Percentiles rank a stretch among this genome's conserved stretches.
Conservation (phyloP, 495 filamentous ascomycete species). For the Penicillium alfredii region DNA sequence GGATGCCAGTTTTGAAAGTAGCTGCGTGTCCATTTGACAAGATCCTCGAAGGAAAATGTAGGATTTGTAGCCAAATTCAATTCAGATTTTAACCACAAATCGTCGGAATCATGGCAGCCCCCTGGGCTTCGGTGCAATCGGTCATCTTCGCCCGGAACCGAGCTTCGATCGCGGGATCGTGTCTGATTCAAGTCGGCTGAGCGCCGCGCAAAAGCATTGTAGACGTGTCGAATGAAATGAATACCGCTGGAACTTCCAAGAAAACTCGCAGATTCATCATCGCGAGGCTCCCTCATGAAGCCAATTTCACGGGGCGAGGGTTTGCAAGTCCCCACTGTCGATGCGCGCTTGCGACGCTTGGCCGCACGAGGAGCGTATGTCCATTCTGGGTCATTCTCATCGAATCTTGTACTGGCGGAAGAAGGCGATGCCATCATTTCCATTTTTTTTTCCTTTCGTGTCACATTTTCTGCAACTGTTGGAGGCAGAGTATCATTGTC, state of each 20-base stretch:
- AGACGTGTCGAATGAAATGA: slow-evolving; percentile 44
- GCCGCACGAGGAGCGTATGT: slow-evolving; percentile 13
- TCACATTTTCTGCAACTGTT: too few species aligned
- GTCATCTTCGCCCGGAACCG: slow-evolving; percentile 45
- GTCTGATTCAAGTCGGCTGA: slow-evolving; percentile 29
- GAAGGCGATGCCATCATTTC: slow-evolving; percentile 17
- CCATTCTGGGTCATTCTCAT: slow-evolving; percentile 18
- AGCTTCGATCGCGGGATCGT: slow-evolving; percentile 24
- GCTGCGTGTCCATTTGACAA: slow-evolving; percentile 34
- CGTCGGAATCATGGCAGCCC: slow-evolving; percentile 9
- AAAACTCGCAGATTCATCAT: slow-evolving; percentile 34
- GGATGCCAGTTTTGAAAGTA: slow-evolving; percentile 49
- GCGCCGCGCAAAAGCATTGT: slow-evolving; percentile 37
- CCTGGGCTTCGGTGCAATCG: slow-evolving; percentile 21
- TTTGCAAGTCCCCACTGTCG: slow-evolving; percentile 12
- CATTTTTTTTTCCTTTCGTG: not conserved
- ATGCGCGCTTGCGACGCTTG: slow-evolving; percentile 30
- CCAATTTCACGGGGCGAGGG: slow-evolving; percentile 34
- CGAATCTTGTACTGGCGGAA: slow-evolving; percentile 10
- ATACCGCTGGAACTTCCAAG: slow-evolving; percentile 49
- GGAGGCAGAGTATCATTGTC: too few species aligned
- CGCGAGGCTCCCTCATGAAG: slow-evolving; percentile 33
- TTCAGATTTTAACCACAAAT: slow-evolving; percentile 28
- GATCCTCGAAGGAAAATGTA: slow-evolving; percentile 23
- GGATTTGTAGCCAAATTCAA: slow-evolving; percentile 13